Conservation (phyloP, 192 early-diverging fungal genomes). For the Entomortierella chlamydospora region DNA sequence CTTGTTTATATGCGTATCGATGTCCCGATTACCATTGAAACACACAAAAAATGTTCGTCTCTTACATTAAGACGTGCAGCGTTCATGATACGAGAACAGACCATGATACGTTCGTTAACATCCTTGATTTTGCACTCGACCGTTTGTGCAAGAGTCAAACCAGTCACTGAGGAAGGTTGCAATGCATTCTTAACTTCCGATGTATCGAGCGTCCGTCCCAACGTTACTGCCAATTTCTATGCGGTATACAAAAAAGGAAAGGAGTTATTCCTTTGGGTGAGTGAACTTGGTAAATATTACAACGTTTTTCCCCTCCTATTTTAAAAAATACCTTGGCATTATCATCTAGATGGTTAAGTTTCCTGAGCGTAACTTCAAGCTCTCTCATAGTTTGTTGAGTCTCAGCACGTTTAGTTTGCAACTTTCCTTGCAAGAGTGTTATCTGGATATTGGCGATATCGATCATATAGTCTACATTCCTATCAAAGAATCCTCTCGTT, state of each 20-base stretch:
- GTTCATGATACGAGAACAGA: conserved; percentile 43
- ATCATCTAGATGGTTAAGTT: conserved; percentile 30
- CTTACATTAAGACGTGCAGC: conserved; percentile 43
- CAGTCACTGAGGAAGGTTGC: conserved; percentile 18
- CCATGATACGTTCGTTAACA: conserved; percentile 48
- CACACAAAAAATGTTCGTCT: no score
- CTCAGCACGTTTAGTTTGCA: conserved; percentile 2
- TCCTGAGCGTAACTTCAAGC: conserved; percentile 1
- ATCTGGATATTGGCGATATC: not conserved
- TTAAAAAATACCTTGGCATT: conserved; percentile 18
- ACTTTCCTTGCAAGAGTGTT: not conserved
- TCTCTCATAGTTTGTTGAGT: conserved; percentile 5
- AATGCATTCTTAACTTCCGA: conserved; percentile 13
- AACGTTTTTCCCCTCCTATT: no score
- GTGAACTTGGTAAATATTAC: no score
- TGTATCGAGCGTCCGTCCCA: conserved; percentile 22
- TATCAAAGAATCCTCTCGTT: not conserved
- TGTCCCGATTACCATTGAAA: no score
- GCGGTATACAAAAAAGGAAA: no score
- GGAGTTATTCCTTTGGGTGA: no score
- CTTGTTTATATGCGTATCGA: not conserved
- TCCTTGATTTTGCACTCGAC: conserved; percentile 34
- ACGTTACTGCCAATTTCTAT: conserved; percentile 6
- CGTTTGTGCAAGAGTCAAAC: conserved; percentile 38
- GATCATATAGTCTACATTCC: not conserved